phyloP scores from a whole-genome alignment of 73 alveolate species.

The Tetrahymena borealis region DNA sequence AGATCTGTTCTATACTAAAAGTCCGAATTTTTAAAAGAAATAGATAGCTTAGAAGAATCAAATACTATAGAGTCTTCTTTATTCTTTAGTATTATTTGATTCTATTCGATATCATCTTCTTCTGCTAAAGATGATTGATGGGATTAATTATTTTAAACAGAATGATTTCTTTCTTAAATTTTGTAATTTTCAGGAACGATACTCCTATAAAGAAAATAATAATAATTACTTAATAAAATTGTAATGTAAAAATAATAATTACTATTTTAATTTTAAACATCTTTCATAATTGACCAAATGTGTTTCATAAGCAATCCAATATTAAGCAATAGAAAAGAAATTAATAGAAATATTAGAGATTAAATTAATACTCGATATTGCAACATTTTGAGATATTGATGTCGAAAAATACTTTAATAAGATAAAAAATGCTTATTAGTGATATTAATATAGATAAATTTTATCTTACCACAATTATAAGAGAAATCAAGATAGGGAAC shows the following conservation, averaged over 20 bases:
- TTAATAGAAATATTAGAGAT: background rate
- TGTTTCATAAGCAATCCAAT: background rate
- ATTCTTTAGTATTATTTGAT: no score
- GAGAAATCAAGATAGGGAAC: background rate
- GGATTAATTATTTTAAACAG: background rate
- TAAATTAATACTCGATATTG: background rate
- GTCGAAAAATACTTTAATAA: background rate
- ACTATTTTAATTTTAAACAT: background rate
- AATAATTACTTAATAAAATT: background rate
- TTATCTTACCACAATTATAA: background rate
- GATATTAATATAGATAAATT: background rate
- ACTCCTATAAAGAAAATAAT: background rate
- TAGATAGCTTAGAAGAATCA: no score
- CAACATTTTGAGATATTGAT: background rate
- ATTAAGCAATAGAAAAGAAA: background rate
- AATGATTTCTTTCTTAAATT: background rate
- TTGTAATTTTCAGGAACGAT: background rate
- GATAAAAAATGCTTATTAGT: background rate
- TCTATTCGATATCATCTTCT: background rate
- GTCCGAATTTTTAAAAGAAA: background rate
- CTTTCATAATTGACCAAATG: background rate
- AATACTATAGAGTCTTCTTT: no score
- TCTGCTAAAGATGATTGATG: background rate
- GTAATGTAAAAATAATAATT: background rate
- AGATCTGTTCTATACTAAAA: conserved; percentile 2